phyloP scores from a whole-genome alignment of 139 green algal genomes.

The Micractinium sp. region DNA sequence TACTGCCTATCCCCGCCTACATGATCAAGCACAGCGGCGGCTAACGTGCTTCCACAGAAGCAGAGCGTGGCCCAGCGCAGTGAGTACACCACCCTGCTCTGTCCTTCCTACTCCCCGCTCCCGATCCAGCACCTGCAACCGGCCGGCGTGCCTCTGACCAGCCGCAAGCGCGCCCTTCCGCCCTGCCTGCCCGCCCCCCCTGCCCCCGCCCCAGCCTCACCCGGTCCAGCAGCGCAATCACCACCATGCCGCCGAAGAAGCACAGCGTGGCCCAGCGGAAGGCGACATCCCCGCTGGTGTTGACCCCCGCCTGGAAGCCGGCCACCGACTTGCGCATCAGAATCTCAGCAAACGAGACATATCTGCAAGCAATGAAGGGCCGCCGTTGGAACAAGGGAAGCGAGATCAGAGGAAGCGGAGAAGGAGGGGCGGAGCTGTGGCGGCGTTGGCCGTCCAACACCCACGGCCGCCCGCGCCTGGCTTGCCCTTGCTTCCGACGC shows the following conservation, averaged over 20 bases:
- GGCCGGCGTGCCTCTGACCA: too few species aligned
- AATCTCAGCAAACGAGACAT: conserved; percentile 78
- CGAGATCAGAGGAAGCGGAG: background rate
- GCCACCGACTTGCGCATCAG: conserved; percentile 59
- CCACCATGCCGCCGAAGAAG: conserved; percentile 72
- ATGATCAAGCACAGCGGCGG: too few species aligned
- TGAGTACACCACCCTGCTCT: background rate
- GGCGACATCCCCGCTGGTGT: conserved; percentile 28
- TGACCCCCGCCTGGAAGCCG: conserved; percentile 49
- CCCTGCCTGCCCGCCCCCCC: too few species aligned
- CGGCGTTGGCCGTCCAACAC: too few species aligned
- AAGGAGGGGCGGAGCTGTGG: background rate
- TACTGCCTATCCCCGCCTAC: too few species aligned
- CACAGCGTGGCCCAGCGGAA: conserved; percentile 63
- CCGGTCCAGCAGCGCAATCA: conserved; percentile 58
- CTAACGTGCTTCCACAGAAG: background rate
- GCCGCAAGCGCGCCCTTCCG: too few species aligned
- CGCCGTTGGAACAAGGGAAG: background rate
- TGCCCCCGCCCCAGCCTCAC: background rate
- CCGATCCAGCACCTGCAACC: background rate
- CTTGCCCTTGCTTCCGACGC: too few species aligned
- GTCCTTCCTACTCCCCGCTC: background rate
- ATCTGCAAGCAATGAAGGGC: conserved; percentile 5
- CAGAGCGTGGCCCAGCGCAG: background rate
- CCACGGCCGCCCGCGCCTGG: too few species aligned